Percentiles rank a stretch among this genome's conserved stretches.
These are phyloP conservation scores for Bacterosira constricta DNA, from an alignment of 108 stramenopile species.

Conservation along the genomic window DNA sequence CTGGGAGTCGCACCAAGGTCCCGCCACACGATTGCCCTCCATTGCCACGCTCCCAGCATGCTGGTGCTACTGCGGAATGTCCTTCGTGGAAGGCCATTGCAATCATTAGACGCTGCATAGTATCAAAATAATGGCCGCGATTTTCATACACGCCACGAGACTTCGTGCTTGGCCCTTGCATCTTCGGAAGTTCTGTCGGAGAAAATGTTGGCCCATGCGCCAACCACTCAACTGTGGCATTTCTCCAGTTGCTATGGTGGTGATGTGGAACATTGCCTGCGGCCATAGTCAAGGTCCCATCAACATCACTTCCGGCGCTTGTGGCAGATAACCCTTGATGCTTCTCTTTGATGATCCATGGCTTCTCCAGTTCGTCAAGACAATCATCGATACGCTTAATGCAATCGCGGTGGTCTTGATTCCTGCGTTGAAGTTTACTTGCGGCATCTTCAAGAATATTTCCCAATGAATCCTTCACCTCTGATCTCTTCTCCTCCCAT, in stretches of 20 bases:
- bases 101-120: constrained; percentile 41
- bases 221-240: constrained; percentile 15
- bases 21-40: constrained; percentile 12
- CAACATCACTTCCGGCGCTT: neutral
- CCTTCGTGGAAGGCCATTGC: constrained; percentile 58
- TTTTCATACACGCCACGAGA: constrained; percentile 44
- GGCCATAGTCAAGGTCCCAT: neutral
- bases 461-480: constrained; percentile 7
- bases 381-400: constrained; percentile 17
- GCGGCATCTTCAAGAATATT: constrained; percentile 10
- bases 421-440: constrained; percentile 6
- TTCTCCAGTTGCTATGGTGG: constrained; percentile 20
- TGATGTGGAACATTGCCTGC: constrained; percentile 5
- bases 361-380: constrained; percentile 21
- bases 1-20: constrained; percentile 26
- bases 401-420: constrained; percentile 22
- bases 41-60: constrained; percentile 26
- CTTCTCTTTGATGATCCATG: constrained; percentile 31
- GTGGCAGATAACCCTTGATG: neutral
- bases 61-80: constrained; percentile 42
- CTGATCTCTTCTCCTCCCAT: constrained; percentile 21
- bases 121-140: constrained; percentile 40
- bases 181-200: constrained; percentile 14
- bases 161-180: constrained; percentile 16
- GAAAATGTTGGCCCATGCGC: constrained; percentile 5